Evolutionary conservation across 1,139 yeast species (phyloP), one percentile per base, ranked within the genome.

Genomic region (Scheffersomyces segobiensis): DNA sequence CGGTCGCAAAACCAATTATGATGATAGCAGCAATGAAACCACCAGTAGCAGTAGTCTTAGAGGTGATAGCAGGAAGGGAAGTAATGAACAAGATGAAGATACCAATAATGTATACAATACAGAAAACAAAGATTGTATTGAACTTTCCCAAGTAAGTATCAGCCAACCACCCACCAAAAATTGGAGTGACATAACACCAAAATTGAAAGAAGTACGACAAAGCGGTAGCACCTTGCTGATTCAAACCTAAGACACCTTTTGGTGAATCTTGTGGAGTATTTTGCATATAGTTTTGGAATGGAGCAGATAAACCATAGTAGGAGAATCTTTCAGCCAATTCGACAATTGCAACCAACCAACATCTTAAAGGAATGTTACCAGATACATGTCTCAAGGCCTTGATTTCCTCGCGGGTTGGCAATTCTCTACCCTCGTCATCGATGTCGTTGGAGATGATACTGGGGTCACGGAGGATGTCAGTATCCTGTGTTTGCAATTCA

Each of bases 271-370:
- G 62, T 21, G 81, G 80, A 39, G 73, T 67, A 61, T 79, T 70
- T 72, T 88, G 91, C 86, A 89, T 87, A 72, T 89, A 89, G 74
- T 90, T 89, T 72, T 86, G 88, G 76, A 90, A 86, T 21, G 91
- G 88, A 59, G 90, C 88, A 54, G 87, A 80, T 57, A 89, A 77
- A 24, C 71, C 71, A 47, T 68, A 68, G 63, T 65, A 68, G 48
- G 70, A 53, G 54, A 68, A 67, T 22, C 71, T 62, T 55, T 68
- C 70, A 6, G 70, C 66, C 61, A 68, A 65, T 53, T 67, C 70
- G 12, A 68, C 69, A 22, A 67, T 56, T 17, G 70, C 69, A 26
- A 68, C 70, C 20, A 68, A 60, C 69, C 70, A 68, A 53, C 70
- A 67, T 32, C 76, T 67, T 39, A 71, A 21, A 8, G 71, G 71